phyloP scores from a whole-genome alignment of 148 eudicot species.

The Dianthus caryophyllus region DNA sequence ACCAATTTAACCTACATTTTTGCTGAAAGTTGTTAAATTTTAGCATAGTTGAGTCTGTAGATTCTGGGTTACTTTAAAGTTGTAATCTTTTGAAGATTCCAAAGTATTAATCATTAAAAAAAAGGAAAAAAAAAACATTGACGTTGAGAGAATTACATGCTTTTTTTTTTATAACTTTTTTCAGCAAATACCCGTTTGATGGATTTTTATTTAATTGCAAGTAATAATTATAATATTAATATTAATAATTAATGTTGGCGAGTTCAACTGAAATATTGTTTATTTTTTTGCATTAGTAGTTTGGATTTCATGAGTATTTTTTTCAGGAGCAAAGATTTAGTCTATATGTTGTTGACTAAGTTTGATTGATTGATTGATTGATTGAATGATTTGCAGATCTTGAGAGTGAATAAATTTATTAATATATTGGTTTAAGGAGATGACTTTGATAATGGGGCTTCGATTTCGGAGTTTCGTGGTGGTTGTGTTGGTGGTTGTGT shows the following conservation, averaged over 20 bases:
- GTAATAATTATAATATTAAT: too few relatives aligned
- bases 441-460: constrained; percentile 33
- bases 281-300: background rate
- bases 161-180: constrained; percentile 12
- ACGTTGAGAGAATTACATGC: background rate
- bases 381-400: constrained; percentile 28
- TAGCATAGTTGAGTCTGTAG: constrained; percentile 3
- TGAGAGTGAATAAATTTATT: constrained; percentile 14
- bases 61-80: constrained; percentile 10
- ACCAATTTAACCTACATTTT: background rate
- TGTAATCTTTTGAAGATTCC: constrained; percentile 13
- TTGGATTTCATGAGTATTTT: constrained; percentile 13
- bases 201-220: background rate
- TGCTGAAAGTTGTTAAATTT: background rate
- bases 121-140: background rate
- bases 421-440: background rate
- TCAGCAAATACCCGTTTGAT: constrained; percentile 21
- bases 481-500: constrained; percentile 37
- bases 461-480: constrained; percentile 31
- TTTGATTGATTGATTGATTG: constrained; percentile 2
- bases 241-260: constrained; percentile 6
- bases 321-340: constrained; percentile 1
- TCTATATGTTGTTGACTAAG: constrained; percentile 19
- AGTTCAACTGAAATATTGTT: constrained; percentile 13
- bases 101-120: constrained; percentile 1